Evolutionary conservation across 2,329 filamentous ascomycete species (phyloP), one percentile per base, ranked within the genome.

Genomic region (Aspergillus jensenii): DNA sequence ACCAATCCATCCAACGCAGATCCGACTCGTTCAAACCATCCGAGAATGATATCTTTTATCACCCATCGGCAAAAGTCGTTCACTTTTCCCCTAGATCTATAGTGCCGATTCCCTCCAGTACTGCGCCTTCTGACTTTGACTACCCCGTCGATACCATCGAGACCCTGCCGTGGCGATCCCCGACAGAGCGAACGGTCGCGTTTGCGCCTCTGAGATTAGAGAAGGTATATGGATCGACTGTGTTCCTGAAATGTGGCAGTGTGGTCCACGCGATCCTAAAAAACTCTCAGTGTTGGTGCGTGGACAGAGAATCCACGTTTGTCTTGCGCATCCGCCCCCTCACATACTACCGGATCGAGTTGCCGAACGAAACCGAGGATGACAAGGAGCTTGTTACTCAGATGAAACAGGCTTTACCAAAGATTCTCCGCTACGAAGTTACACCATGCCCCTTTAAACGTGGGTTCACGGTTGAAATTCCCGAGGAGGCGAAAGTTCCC

Each of bases 221-320:
- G 72, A 88, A 90, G 67, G 89, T 95, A 35, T 90, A 90, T 7
- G 90, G 91, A 19, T 91, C 91, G 9, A 90, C 95, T 15, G 90
- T 91, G 12, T 97, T 96, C 68, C 81, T 97, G 9, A 93, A 90
- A 74, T 96, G 91, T 62, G 90, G 90, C 59, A 87, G 86, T 55
- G 88, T 93, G 15, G 82, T 96, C 17, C 90, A 95, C 67, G 90
- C 93, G 11, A 95, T 97, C 61, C 78, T 97, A 52, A 91, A 90
- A 23, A 91, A 91, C 72, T 96, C 91, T 58, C 92, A 96, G 74
- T 96, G 90, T 71, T 97, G 93, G 93, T 96, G 90, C 72, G 89
- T 97, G 33, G 90, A 96, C 72, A 89, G 91, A 57, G 84, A 87
- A 56, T 89, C 89, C 41, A 91, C 88, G 65, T 96, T 96, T 65